Evolutionary conservation across 2,329 filamentous ascomycete species (phyloP).

Genomic region (Amauroascus verrucosus): DNA sequence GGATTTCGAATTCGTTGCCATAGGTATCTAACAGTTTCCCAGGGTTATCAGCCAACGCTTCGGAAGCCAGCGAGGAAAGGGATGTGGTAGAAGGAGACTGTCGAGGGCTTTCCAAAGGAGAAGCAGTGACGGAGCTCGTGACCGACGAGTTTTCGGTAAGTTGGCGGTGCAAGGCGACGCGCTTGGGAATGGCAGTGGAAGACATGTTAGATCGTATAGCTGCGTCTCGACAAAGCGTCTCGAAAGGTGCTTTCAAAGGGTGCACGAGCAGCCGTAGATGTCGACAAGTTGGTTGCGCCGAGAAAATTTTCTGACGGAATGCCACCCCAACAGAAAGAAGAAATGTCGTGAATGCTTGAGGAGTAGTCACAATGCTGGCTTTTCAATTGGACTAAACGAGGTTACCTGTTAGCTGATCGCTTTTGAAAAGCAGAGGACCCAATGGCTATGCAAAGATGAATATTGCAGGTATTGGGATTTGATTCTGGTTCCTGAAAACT

Average conservation of each 20-base stretch:
- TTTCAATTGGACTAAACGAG: neutral
- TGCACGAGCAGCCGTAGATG: conserved; percentile 1
- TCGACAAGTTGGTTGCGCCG: neutral
- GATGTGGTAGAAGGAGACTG: conserved; percentile 75
- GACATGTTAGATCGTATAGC: conserved; percentile 32
- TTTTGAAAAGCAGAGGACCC: neutral
- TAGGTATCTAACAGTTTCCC: conserved; percentile 74
- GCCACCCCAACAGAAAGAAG: neutral
- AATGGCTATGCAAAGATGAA: neutral
- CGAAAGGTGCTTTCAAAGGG: neutral
- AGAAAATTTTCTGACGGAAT: neutral
- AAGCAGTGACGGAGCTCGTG: conserved; percentile 44
- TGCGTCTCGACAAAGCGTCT: neutral
- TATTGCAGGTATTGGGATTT: neutral
- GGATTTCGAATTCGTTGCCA: conserved; percentile 86
- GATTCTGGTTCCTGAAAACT: neutral
- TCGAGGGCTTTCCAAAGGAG: conserved; percentile 50
- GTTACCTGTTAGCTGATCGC: neutral
- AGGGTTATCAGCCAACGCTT: conserved; percentile 41
- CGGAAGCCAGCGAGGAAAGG: conserved; percentile 75
- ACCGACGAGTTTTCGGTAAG: conserved; percentile 47
- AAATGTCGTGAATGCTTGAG: neutral
- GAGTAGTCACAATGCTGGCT: neutral
- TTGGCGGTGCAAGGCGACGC: conserved; percentile 43
- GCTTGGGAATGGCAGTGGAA: conserved; percentile 41